phyloP scores from a whole-genome alignment of 352 stramenopile species.

The Peronosclerospora sorghi region DNA sequence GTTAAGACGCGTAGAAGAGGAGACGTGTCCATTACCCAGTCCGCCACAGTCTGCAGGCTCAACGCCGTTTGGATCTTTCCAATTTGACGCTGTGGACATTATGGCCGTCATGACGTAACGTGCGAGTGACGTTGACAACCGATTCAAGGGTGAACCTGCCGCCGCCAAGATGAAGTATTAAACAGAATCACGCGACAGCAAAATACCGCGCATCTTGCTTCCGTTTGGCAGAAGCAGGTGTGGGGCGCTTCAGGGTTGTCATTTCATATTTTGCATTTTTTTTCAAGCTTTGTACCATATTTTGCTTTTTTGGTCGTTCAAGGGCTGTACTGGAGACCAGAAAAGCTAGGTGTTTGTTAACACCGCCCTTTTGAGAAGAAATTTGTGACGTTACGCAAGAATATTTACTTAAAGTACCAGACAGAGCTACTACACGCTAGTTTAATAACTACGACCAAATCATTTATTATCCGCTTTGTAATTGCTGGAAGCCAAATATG shows the following conservation, averaged over 20 bases:
- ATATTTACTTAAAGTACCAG: not conserved
- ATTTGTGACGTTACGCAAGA: not conserved
- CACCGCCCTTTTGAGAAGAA: slow-evolving; percentile 47
- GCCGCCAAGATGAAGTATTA: slow-evolving; percentile 4
- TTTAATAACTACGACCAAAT: no score
- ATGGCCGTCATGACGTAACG: slow-evolving; percentile 81
- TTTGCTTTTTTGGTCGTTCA: slow-evolving; percentile 10
- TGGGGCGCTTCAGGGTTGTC: slow-evolving; percentile 9
- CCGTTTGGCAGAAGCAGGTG: slow-evolving; percentile 18
- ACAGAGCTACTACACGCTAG: no score
- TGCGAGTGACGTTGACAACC: slow-evolving; percentile 15
- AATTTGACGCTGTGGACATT: slow-evolving; percentile 78
- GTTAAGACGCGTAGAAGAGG: slow-evolving; percentile 41
- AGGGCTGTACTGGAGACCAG: slow-evolving; percentile 3
- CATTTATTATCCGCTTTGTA: no score
- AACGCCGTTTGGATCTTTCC: slow-evolving; percentile 50
- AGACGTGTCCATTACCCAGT: slow-evolving; percentile 27
- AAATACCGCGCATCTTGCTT: slow-evolving; percentile 11
- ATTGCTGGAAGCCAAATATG: not conserved
- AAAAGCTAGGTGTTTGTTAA: slow-evolving; percentile 83
- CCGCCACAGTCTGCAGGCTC: slow-evolving; percentile 25
- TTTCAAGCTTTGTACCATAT: slow-evolving; percentile 67
- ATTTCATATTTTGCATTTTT: slow-evolving; percentile 30
- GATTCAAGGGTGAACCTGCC: slow-evolving; percentile 9
- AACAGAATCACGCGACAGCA: slow-evolving; percentile 7